Base-by-base conservation (phyloP, 352 stramenopile species). In the Halophytophthora polymorphica region DNA sequence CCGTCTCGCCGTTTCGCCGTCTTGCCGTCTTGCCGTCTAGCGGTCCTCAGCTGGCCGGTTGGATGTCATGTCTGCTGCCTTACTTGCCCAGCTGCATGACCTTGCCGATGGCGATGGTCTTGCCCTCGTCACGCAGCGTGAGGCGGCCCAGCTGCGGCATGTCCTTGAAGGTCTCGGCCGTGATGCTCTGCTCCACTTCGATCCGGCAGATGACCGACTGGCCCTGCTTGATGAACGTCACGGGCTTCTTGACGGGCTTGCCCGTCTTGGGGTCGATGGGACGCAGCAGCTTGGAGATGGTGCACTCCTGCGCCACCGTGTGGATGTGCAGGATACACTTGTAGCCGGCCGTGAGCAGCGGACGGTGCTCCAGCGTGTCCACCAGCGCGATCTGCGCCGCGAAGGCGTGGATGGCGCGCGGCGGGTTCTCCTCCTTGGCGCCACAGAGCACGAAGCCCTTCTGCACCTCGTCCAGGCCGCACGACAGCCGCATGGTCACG, bases 41-140 rank as follows among this genome's bases (percentile, higher is more conserved):
- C n/a, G n/a, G n/a, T n/a, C n/a, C n/a, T n/a, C n/a, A n/a, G n/a
- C n/a, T n/a, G n/a, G n/a, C n/a, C n/a, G n/a, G n/a, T n/a, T n/a
- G n/a, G n/a, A n/a, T n/a, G n/a, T n/a, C n/a, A n/a, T n/a, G n/a
- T n/a, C 40, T 7, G 29, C 22, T 7, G 25, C 29, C 45, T 70
- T 88, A 83, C 74, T 89, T 86, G 42, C 87, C 77, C 39, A 98
- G 82, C 62, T 97, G 96, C 48, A 96, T 72, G 43, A 99, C 90
- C 66, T 98, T 99, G 18, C 97, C 97, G 67, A 99, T 98, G 25
- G 91, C 96, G 56, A 99, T 98, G 23, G 97, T 99, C 80, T 98
- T 98, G 61, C 96, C 97, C 73, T 99, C 97, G 48, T 98, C 97
- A 71, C 97, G 88, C 34, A 99, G 78, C 37, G 96, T 99, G 61